A percentile compares a stretch with the other conserved stretches of the same genome.
These are phyloP conservation scores for Rhodotorula sp. DNA, from an alignment of 1,284 basidiomycete genomes.

Conservation along the genomic window DNA sequence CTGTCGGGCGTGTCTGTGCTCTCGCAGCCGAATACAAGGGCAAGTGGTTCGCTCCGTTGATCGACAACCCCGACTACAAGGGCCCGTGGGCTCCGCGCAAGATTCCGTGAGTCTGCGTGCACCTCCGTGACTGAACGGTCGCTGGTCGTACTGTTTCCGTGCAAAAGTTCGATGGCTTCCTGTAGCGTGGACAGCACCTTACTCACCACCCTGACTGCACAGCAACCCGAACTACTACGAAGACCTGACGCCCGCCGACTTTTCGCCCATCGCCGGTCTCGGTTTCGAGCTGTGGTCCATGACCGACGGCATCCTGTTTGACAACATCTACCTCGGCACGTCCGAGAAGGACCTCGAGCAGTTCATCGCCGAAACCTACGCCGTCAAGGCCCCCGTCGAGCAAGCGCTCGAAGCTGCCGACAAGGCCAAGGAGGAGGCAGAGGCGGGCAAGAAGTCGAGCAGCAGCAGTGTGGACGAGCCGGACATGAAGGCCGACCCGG, in stretches of 20 bases:
- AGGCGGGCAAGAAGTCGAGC: conserved; percentile 18
- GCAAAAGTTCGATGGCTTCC: no score
- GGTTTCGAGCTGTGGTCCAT: conserved; percentile 99
- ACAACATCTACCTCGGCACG: conserved; percentile 79
- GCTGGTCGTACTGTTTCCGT: neutral
- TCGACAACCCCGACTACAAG: conserved; percentile 97
- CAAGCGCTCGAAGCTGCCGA: conserved; percentile 52
- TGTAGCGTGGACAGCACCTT: no score
- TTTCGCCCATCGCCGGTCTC: conserved; percentile 69
- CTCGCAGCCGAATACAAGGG: conserved; percentile 55
- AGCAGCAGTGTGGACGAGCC: conserved; percentile 31
- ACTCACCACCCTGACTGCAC: neutral
- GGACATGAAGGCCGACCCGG: conserved; percentile 59
- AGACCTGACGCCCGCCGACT: conserved; percentile 79
- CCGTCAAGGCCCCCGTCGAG: conserved; percentile 65
- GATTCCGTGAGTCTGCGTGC: conserved; percentile 61
- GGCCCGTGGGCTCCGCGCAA: conserved; percentile 89
- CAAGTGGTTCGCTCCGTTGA: conserved; percentile 90
- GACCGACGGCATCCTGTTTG: conserved; percentile 89
- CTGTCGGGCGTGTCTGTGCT: neutral
- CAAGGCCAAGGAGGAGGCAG: conserved; percentile 24
- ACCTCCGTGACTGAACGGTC: no score
- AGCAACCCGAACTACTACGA: conserved; percentile 87
- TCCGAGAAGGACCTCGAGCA: conserved; percentile 76
- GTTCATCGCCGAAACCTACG: conserved; percentile 79